A percentile compares a stretch with the other conserved stretches of the same genome.
Conservation (phyloP, 352 stramenopile species). For the Phytophthora kernoviae region DNA sequence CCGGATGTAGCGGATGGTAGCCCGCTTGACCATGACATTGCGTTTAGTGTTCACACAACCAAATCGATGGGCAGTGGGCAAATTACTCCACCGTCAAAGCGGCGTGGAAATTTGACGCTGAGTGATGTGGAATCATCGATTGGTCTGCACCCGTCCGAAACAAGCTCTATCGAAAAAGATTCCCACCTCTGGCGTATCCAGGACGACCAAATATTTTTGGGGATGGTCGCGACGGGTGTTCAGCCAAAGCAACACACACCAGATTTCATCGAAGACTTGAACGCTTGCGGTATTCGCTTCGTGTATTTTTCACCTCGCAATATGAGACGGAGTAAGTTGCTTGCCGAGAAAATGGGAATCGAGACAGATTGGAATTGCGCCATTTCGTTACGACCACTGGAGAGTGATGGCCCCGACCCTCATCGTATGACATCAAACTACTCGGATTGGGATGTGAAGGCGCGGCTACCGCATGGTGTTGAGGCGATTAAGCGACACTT, state of each 20-base stretch:
- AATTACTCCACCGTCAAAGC: conserved; percentile 30
- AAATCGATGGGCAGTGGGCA: conserved; percentile 36
- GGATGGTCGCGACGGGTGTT: conserved; percentile 95
- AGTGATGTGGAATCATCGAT: conserved; percentile 66
- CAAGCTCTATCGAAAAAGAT: conserved; percentile 58
- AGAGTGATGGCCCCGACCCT: conserved; percentile 91
- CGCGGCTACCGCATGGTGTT: conserved; percentile 94
- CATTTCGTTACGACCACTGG: conserved; percentile 95
- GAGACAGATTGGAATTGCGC: conserved; percentile 99
- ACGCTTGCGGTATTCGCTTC: conserved; percentile 95
- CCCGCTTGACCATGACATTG: conserved; percentile 18
- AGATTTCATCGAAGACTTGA: conserved; percentile 95
- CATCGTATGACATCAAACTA: conserved; percentile 98
- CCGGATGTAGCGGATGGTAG: conserved; percentile 34
- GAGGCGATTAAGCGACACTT: conserved; percentile 96
- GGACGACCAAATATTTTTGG: conserved; percentile 97
- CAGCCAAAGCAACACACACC: conserved; percentile 95
- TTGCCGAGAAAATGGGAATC: conserved; percentile 99
- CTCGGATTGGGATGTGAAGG: conserved; percentile 97
- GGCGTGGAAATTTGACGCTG: conserved; percentile 26
- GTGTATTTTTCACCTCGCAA: conserved; percentile 99
- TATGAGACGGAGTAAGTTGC: conserved; percentile 96
- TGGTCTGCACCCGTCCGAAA: conserved; percentile 53
- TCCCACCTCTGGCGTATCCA: conserved; percentile 86
- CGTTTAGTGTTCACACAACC: conserved; percentile 8